Base-by-base conservation (phyloP, 805 yeast genomes). In the Cyberlindnera petersonii region DNA sequence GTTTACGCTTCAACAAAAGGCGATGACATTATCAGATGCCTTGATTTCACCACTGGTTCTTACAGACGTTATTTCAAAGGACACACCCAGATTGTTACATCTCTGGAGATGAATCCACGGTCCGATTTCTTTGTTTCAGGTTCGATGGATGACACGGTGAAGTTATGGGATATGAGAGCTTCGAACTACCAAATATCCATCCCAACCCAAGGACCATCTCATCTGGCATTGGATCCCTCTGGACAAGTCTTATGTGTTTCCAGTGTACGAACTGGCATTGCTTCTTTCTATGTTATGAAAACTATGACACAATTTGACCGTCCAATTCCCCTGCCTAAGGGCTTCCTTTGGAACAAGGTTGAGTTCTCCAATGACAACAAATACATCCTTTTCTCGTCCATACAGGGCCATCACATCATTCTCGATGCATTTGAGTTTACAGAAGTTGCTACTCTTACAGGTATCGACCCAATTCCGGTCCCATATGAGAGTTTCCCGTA, bases 51-150 rank as follows among this genome's bases (percentile, higher is more conserved):
- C 42, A 85, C 86, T 40, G 87, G 87, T 53, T 77, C 80, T 39
- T 93, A 81, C 56, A 63, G 88, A 9, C 74, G 96, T 42, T 91
- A 91, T 61, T 93, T 87, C 64, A 72, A 74, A 45, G 98, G 97
- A 2, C 98, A 93, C 59, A 78, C 79, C 35, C 85, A 76, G 11
- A 73, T 78, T 44, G 96, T 93, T 4, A 74, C 75, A 5, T 72
- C 77, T 8, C 60, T 93, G 5, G 87, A 83, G 59, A 75, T 87
- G 52, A 75, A 79, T 33, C 96, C 95, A 0, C 66, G 75, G 5
- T 71, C 72, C 39, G 88, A 82, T 52, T 62, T 72, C 10, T 74
- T 85, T 55, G 51, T 85, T 9, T 77, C 85, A 30, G 71, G 89
- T 0, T 74, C 95, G 0, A 59, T 74, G 40, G 98, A 93, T 58